Percentiles rank a stretch among this genome's conserved stretches.
Evolutionary conservation across 345 rosid genomes (phyloP).

Genomic region (Eutrema heterophyllum): DNA sequence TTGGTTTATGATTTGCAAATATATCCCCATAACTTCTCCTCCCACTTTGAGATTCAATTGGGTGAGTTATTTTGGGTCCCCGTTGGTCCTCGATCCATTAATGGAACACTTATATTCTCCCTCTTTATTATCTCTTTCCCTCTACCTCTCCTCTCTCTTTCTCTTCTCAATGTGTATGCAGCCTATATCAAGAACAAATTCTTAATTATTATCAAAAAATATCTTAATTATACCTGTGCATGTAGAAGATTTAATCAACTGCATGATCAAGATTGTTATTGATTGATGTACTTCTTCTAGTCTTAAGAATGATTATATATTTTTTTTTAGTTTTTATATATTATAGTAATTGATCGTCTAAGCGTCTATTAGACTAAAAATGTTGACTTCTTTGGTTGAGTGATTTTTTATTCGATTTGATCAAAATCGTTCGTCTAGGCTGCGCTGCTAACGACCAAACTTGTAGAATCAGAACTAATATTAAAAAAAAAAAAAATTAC

Average conservation of each 20-base stretch:
- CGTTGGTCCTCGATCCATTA: conserved; percentile 14
- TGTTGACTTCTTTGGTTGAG: too few relatives aligned
- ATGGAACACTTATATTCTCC: conserved; percentile 6
- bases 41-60: conserved; percentile 12
- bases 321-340: background rate
- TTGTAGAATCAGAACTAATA: background rate
- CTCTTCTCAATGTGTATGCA: conserved; percentile 4
- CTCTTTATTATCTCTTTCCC: background rate
- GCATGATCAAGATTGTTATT: conserved; percentile 12
- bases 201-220: background rate
- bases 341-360: too few relatives aligned
- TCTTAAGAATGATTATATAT: background rate
- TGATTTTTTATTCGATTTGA: too few relatives aligned
- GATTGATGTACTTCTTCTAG: background rate
- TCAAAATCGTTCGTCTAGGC: too few relatives aligned
- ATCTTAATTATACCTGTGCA: background rate
- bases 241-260: conserved; percentile 2
- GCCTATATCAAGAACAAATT: conserved; percentile 19
- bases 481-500: background rate
- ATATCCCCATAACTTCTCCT: conserved; percentile 5
- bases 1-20: conserved; percentile 12
- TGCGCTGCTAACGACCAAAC: too few relatives aligned
- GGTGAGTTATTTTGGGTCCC: conserved; percentile 20
- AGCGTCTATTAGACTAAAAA: too few relatives aligned
- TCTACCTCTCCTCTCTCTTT: background rate